These are phyloP conservation scores for Lecanoromycetidae sp. DNA, from an alignment of 2,329 filamentous ascomycete species.

Conservation along the genomic window DNA sequence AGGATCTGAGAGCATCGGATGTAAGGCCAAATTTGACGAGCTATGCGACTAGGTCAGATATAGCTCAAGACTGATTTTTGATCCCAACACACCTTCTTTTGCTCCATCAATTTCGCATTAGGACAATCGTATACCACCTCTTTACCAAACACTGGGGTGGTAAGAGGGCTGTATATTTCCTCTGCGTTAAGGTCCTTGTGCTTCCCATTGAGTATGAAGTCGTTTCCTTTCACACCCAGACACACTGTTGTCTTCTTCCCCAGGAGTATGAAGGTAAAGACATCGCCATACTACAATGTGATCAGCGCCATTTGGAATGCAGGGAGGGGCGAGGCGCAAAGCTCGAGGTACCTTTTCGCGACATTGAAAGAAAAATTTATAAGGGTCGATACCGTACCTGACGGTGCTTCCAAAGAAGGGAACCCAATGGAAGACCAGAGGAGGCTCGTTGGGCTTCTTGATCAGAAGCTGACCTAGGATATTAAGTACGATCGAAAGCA, in stretches of 20 bases:
- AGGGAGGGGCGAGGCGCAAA: no score
- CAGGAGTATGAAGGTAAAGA: slow-evolving; percentile 79
- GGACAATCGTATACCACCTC: slow-evolving; percentile 87
- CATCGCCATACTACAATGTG: slow-evolving; percentile 59
- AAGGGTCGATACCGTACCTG: slow-evolving; percentile 79
- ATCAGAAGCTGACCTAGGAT: slow-evolving; percentile 34
- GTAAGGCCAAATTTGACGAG: slow-evolving; percentile 55
- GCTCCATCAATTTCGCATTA: slow-evolving; percentile 86
- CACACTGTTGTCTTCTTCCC: slow-evolving; percentile 83
- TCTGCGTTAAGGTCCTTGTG: slow-evolving; percentile 80
- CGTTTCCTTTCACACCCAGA: slow-evolving; percentile 69
- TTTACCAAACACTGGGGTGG: slow-evolving; percentile 60
- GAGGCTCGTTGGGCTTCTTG: slow-evolving; percentile 31
- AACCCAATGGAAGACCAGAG: slow-evolving; percentile 52
- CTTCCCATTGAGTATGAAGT: slow-evolving; percentile 86
- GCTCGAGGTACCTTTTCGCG: slow-evolving; percentile 11
- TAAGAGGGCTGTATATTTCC: slow-evolving; percentile 72
- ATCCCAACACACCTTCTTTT: slow-evolving; percentile 51
- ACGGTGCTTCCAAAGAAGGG: slow-evolving; percentile 78
- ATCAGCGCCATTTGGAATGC: neutral
- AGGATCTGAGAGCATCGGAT: slow-evolving; percentile 48
- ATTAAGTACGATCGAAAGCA: slow-evolving; percentile 59
- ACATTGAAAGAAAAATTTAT: slow-evolving; percentile 46
- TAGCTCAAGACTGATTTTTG: neutral
- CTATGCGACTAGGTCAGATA: slow-evolving; percentile 15